Evolutionary conservation across 805 yeast genomes (phyloP), one percentile per base, ranked within the genome.

Genomic region (Metschnikowia gelsemii): DNA sequence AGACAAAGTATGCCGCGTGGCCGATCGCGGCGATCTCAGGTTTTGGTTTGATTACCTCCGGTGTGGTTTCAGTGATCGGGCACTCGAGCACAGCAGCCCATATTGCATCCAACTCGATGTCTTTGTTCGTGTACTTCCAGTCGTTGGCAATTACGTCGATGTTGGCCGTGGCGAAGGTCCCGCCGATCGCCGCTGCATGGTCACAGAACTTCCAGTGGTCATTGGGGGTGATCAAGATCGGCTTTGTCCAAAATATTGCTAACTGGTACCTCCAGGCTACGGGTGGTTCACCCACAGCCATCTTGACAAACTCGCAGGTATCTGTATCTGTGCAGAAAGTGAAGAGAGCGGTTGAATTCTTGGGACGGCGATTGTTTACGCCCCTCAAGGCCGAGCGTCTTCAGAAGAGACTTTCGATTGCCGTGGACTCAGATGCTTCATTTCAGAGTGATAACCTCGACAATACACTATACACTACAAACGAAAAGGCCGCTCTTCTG

Each of bases 101-200:
- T 61, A 89, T 93, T 58, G 96, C 97, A n/a, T 85, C 96, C 14
- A 93, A 93, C 68, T 84, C 96, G 13, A 83, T 91, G 59, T 87
- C 97, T 1, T 71, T 93, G 47, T 93, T 93, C 65, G 80, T 89
- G 40, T 93, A 93, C 65, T 93, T 91, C 78, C 99, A 93, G 70
- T 80, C 86, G 43, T 73, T 93, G 53, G 96, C 97, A 16, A 81
- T 91, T 45, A 84, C 91, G 14, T 78, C 96, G 13, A 90, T 93
- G 96, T 84, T 89, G 89, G 96, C 95, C 42, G 97, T 91, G 22
- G 78, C 87, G 16, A 72, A 79, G 46, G 86, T 88, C 16, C 99
- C 99, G 2, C 99, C 99, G 2, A 90, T 93, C 52, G 98, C 97
- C 4, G 88, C 96, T 2, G 90, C 98, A 2, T 91, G 99, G 99